Evolutionary conservation across 2,329 filamentous ascomycete species (phyloP), one percentile per base, ranked within the genome.

Genomic region (Gremmenia infestans): DNA sequence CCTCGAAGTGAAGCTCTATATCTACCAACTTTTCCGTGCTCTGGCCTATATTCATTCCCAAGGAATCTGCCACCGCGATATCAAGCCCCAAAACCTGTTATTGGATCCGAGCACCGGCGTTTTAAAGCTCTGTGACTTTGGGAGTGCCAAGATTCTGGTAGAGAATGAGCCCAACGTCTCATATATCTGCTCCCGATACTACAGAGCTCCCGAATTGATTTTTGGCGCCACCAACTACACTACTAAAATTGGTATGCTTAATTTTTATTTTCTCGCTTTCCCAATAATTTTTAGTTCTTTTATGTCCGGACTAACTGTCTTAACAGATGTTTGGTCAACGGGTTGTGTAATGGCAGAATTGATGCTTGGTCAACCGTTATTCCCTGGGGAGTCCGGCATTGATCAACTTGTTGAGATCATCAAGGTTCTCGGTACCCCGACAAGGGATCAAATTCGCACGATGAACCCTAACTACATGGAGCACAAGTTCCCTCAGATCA

Each of bases 401-500:
- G 94, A 99, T 72, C 94, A 99, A 73, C 80, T 99, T 49, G 94
- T 99, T 47, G 94, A 99, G 75, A 99, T 99, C 72, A 99, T 99
- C 81, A 99, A 99, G 78, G 93, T 99, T 52, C 79, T 99, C 59
- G 94, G 94, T 58, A 99, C 94, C 17, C 94, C 94, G 17, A 97
- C 94, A 37, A 84, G 94, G 63, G 94, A 99, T 73, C 94, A 99
- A 75, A 99, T 99, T 70, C 89, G 94, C 66, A 99, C 94, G 63
- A 99, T 99, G 94, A 99, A 99, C 75, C 94, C 94, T 57, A 99
- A 99, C 76, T 99, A 99, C 76, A 99, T 99, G 94, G 94, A 99
- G 78, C 94, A 99, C 79, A 97, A 97, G 78, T 99, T 99, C 76
- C 94, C 94, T 48, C 94, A 99, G 75, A 99, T 99, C 79, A 99